These are phyloP conservation scores for Rhizophagus clarus DNA, from an alignment of 192 early-diverging fungal species.

Conservation along the genomic window DNA sequence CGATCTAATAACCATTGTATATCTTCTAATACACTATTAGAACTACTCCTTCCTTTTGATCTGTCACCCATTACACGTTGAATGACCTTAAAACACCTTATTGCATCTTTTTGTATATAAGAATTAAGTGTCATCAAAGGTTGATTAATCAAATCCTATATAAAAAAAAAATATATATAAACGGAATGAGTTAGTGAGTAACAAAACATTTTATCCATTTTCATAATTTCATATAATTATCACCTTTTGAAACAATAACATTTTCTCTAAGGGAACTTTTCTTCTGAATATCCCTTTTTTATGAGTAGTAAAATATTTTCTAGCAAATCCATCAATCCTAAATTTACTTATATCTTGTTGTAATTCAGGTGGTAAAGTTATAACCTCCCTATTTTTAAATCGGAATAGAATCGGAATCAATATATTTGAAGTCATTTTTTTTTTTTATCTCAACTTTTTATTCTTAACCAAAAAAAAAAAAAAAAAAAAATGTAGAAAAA, in stretches of 20 bases:
- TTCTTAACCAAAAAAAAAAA: background rate
- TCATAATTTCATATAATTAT: background rate
- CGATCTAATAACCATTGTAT: slow-evolving; percentile 77
- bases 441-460: background rate
- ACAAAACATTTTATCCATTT: no score
- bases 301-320: slow-evolving; percentile 89
- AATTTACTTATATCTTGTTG: slow-evolving; percentile 78
- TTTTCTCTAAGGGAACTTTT: slow-evolving; percentile 85
- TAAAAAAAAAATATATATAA: slow-evolving; percentile 38
- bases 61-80: slow-evolving; percentile 85
- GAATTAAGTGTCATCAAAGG: slow-evolving; percentile 82
- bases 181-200: no score
- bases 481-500: background rate
- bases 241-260: slow-evolving; percentile 80
- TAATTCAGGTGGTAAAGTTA: slow-evolving; percentile 55
- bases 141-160: slow-evolving; percentile 66
- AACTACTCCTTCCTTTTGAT: slow-evolving; percentile 33
- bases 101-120: slow-evolving; percentile 82
- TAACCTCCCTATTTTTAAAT: slow-evolving; percentile 5
- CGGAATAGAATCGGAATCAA: background rate
- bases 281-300: slow-evolving; percentile 83
- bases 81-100: slow-evolving; percentile 81
- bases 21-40: slow-evolving; percentile 51
- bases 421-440: background rate
- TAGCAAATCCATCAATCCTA: slow-evolving; percentile 84